Base-by-base conservation (phyloP, 2,329 filamentous ascomycete species). In the Golovinomyces cichoracearum region DNA sequence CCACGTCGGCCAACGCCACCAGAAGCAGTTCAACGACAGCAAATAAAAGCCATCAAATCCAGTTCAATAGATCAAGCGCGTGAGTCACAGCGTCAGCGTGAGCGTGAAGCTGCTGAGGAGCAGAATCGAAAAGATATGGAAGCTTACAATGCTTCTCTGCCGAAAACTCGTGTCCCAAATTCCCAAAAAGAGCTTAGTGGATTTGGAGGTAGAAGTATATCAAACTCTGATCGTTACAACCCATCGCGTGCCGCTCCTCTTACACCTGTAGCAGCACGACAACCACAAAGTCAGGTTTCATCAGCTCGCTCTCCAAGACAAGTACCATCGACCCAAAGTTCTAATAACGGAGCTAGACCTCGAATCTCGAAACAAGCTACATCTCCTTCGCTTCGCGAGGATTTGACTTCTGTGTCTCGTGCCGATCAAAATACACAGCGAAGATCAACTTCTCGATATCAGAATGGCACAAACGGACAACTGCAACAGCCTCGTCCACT, bases 161-260 rank as follows among this genome's bases (percentile, higher is more conserved):
- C 85, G 27, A 81, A 93, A 67, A 78, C 72, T 53, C 83, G 83
- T 61, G 66, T 77, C 10, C 83, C 83, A 2, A 59, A 90, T 54
- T 85, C 86, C 27, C 83, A 95, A 62, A 86, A 94, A 64, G 90
- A 95, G 63, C 66, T 95, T 55, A 83, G 83, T 50, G 78, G 78
- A 52, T 68, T 68, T 50, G 31, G 31, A 4, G n/a, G n/a, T 33
- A 63, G 66, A 67, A 66, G 64, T 49, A 49, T 51, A 27, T 38
- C 52, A 10, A 49, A 50, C 10, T 63, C 67, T 19, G 74, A 78
- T 56, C 75, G 84, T 52, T 95, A 85, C 64, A 93, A 93, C 61
- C 85, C 88, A 3, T 78, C 76, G 48, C 74, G 88, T 58, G 80
- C 83, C 35, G 80, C 88, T 45, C 88, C 86, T n/a, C 73, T 80